Percentiles rank a stretch among this genome's conserved stretches.
These are phyloP conservation scores for Saccharomycopsis synnaedendra DNA, from an alignment of 805 yeast genomes.

Conservation along the genomic window DNA sequence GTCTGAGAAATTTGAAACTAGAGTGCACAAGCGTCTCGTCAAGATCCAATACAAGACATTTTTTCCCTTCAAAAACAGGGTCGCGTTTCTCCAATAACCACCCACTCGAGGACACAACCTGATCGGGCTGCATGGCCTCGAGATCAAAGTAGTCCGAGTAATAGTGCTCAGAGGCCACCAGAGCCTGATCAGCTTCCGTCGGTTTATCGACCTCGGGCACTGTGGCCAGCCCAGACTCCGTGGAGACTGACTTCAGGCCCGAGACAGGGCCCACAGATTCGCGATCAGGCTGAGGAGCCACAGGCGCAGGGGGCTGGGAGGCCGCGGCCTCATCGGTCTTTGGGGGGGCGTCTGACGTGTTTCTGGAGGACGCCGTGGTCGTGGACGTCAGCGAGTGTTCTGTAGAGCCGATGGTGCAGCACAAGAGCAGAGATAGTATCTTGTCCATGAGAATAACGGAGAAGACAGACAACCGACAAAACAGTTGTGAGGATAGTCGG, in stretches of 20 bases:
- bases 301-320: neutral
- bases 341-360: slow-evolving; percentile 5
- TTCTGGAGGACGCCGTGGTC: slow-evolving; percentile 13
- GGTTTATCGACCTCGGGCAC: neutral
- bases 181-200: slow-evolving; percentile 16
- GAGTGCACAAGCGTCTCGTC: slow-evolving; percentile 97
- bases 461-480: too few relatives aligned
- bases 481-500: too few relatives aligned
- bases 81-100: slow-evolving; percentile 51
- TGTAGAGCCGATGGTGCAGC: slow-evolving; percentile 22
- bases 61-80: slow-evolving; percentile 43
- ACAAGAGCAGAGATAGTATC: slow-evolving; percentile 25
- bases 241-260: neutral
- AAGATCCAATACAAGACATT: slow-evolving; percentile 82
- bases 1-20: slow-evolving; percentile 79
- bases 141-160: slow-evolving; percentile 37
- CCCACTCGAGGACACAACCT: slow-evolving; percentile 53
- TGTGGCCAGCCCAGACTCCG: neutral
- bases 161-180: slow-evolving; percentile 17
- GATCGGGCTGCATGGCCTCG: slow-evolving; percentile 60
- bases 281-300: too few relatives aligned
- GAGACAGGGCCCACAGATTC: neutral
- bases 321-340: slow-evolving; percentile 1
- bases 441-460: slow-evolving; percentile 22
- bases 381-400: slow-evolving; percentile 13